Evolutionary conservation across 2,329 filamentous ascomycete genomes (phyloP), one percentile per base, ranked within the genome.

Genomic region (Epichloe coenophiala): DNA sequence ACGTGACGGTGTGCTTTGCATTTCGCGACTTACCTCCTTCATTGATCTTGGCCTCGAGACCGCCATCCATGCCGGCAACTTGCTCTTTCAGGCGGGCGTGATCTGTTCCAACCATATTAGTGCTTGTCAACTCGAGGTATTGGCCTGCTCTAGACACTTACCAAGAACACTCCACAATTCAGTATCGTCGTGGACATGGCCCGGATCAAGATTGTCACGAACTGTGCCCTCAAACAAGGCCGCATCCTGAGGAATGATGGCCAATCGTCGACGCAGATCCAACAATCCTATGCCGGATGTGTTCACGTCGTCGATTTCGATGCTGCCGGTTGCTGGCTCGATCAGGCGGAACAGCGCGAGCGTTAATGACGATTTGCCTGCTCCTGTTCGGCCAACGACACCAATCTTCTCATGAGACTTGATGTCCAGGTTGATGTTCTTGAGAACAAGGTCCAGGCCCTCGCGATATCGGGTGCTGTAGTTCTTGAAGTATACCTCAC

Each of bases 401-500:
- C 93, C 93, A 65, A 98, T 93, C 76, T 97, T 98, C 73, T 98
- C 93, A 62, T 90, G 88, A 5, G 91, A 84, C 71, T 95, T 94
- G 73, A 98, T 95, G 64, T 88, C 82, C 13, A 98, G 74, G 60
- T 80, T 91, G 68, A 98, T 82, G 63, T 96, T 86, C 74, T 94
- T 96, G 58, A 98, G 76, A 51, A 97, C 91, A 53, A 95, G 76
- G 61, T 96, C 90, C 49, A 98, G 76, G 5, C 87, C 91, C 57
- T 86, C 80, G 41, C 93, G 85, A 66, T 98, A 98, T 47, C 90
- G 81, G 21, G 91, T 90, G 69, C 89, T 96, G 73, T 91, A 97
- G 69, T 95, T 88, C 62, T 88, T 83, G 71, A 98, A 95, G 51
- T 87, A 80, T 21, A 98, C 84, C 57, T 86, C 85, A 48, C 94